Conservation (phyloP, 2,329 filamentous ascomycete genomes). For the Scorias spongiosa region DNA sequence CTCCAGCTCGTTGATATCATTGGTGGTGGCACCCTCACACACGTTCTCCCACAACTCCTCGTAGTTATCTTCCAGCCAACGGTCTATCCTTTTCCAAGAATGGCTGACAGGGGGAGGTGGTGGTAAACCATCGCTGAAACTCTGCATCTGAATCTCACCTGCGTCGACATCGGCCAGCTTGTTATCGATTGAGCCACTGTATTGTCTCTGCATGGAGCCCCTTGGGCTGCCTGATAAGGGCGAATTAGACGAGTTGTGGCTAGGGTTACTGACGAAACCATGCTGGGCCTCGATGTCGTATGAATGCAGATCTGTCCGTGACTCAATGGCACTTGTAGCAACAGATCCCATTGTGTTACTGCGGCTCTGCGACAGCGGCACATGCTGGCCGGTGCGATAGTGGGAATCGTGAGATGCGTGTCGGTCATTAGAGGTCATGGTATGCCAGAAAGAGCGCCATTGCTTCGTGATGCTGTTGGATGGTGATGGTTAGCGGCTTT, state of each 20-base stretch:
- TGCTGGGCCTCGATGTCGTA: slow-evolving; percentile 53
- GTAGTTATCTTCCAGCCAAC: slow-evolving; percentile 90
- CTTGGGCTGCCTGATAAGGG: slow-evolving; percentile 63
- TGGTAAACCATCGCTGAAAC: slow-evolving; percentile 79
- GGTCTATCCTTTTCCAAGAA: slow-evolving; percentile 88
- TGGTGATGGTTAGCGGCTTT: not conserved
- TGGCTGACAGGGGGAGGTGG: slow-evolving; percentile 76
- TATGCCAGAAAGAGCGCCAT: slow-evolving; percentile 91
- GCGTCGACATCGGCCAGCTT: slow-evolving; percentile 55
- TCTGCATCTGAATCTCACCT: slow-evolving; percentile 91
- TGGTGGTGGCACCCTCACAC: slow-evolving; percentile 78
- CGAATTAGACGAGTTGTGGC: slow-evolving; percentile 41
- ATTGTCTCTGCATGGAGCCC: not conserved
- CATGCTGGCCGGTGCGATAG: slow-evolving; percentile 78
- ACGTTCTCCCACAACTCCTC: slow-evolving; percentile 87
- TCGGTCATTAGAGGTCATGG: slow-evolving; percentile 57
- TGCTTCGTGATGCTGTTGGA: slow-evolving; percentile 40
- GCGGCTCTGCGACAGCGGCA: slow-evolving; percentile 70
- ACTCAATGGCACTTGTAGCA: slow-evolving; percentile 72
- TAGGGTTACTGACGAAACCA: slow-evolving; percentile 45
- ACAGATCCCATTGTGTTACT: slow-evolving; percentile 74
- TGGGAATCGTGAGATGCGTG: slow-evolving; percentile 87
- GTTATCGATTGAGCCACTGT: slow-evolving; percentile 56
- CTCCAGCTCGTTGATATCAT: slow-evolving; percentile 93
- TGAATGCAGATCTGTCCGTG: slow-evolving; percentile 65